Evolutionary conservation across 2,329 filamentous ascomycete species (phyloP), one percentile per base, ranked within the genome.

Genomic region (Aspergillus jensenii): DNA sequence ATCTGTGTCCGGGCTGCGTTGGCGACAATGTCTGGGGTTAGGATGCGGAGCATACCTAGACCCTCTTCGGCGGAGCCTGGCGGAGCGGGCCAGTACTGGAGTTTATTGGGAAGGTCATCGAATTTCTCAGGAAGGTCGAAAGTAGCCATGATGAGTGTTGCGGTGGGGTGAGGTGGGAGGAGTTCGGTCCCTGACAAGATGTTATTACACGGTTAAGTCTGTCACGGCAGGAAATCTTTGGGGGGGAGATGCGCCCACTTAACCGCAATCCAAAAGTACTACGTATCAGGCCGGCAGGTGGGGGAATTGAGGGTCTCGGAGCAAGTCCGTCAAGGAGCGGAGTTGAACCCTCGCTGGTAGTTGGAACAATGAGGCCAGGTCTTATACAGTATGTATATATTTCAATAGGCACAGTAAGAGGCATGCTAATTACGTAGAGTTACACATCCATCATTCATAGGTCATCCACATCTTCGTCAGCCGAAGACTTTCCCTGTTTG

Each of bases 11-110:
- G 71, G 0, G 84, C 83, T 0, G 81, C 78, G 14, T 75, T 73
- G 9, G 80, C 79, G 1, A 85, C 80, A 6, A 82, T 65, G 0
- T 82, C 76, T 2, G 82, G 79, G 0, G 83, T 86, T 14, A 86
- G 76, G 2, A 82, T 73, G 1, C 74, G 78, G 8, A 81, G 74
- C 67, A 83, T 79, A 25, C 83, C 83, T 3, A 84, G 72, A 12
- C 83, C 83, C 67, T 86, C 83, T 39, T 83, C 79, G 23, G 70
- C 68, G 1, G 79, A 80, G 3, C 76, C 77, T 0, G 81, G 72
- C 3, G 69, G 52, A 2, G 73, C 78, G 14, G 76, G 70, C 82
- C 81, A 84, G 59, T 81, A 80, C 23, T 76, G 76, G 39, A 74
- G 78, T 53, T 78, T 78, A 62, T 84, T 76, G 0, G 79, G 78